These are phyloP conservation scores for Pythium rishiriense DNA, from an alignment of 352 stramenopile species.

Conservation along the genomic window DNA sequence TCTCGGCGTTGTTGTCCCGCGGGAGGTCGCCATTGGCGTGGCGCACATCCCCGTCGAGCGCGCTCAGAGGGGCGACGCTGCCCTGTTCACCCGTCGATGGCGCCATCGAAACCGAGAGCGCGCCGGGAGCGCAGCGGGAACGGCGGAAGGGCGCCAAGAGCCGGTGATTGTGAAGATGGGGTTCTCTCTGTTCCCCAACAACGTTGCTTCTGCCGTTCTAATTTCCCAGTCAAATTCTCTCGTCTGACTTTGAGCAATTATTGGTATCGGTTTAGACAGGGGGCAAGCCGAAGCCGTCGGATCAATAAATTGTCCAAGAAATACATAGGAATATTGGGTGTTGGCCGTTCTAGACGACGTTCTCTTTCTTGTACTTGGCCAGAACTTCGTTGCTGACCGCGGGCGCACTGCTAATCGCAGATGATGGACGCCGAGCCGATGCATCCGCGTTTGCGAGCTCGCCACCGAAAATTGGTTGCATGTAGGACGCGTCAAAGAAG, in stretches of 20 bases:
- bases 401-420: conserved; percentile 22
- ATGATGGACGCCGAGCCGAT: conserved; percentile 7
- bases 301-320: conserved; percentile 14
- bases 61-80: background rate
- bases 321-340: background rate
- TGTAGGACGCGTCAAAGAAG: conserved; percentile 72
- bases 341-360: conserved; percentile 32
- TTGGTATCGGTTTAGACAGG: conserved; percentile 27
- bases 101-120: background rate
- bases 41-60: background rate
- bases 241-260: conserved; percentile 10
- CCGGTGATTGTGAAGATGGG: conserved; percentile 1
- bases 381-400: conserved; percentile 34
- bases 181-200: background rate
- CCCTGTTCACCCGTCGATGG: background rate
- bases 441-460: conserved; percentile 25
- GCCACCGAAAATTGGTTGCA: conserved; percentile 83
- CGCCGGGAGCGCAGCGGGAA: background rate
- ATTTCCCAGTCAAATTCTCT: conserved; percentile 26
- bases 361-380: conserved; percentile 42
- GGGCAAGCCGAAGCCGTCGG: background rate
- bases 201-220: conserved; percentile 26
- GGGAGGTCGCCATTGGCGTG: background rate
- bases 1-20: background rate
- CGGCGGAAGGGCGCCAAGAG: background rate